Base-by-base conservation (phyloP, 352 stramenopile species). In the Phytophthora lateralis region DNA sequence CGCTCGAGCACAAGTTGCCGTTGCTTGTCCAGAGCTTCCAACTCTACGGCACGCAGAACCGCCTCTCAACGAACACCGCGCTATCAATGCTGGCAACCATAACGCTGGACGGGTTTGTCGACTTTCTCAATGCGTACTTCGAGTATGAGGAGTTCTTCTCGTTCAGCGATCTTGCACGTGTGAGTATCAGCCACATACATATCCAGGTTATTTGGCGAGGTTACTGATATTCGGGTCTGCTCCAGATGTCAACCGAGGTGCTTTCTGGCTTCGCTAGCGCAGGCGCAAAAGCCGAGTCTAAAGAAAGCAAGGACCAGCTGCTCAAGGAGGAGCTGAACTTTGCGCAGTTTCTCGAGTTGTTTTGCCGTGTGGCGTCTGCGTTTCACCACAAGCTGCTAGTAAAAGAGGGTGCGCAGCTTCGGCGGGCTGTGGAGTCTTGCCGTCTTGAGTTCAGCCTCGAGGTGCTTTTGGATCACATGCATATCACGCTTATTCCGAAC, bases 81-180 rank as follows among this genome's bases (percentile, higher is more conserved):
- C n/a, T 15, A 11, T 48, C 39, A 7, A 63, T 48, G 12, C n/a
- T 17, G 10, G 45, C 39, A 7, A 63, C 51, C 43, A 90, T 91
- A 21, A 82, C 80, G 20, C 49, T 90, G 11, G 78, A 90, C 12
- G 82, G 80, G 0, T 90, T 93, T 55, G 65, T 90, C 39, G 80
- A 93, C 49, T 93, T 93, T 37, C 69, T 91, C 24, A 89, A 85
- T 41, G 84, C 76, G 8, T 90, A 93, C 51, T 85, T 93, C 47
- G 78, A 90, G 63, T 90, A 89, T 64, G 81, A 89, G 30, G 81
- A 85, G 41, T 91, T 65, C 42, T 75, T 89, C n/a, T 88, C 80
- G 10, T 84, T 73, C 45, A 49, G 75, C 15, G 57, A 84, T 3
- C 57, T 87, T 34, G 30, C 70, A 12, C 45, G 70, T 12, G 76